phyloP scores from a whole-genome alignment of 768 basidiomycete genomes.

The Tricholoma bakamatsutake region DNA sequence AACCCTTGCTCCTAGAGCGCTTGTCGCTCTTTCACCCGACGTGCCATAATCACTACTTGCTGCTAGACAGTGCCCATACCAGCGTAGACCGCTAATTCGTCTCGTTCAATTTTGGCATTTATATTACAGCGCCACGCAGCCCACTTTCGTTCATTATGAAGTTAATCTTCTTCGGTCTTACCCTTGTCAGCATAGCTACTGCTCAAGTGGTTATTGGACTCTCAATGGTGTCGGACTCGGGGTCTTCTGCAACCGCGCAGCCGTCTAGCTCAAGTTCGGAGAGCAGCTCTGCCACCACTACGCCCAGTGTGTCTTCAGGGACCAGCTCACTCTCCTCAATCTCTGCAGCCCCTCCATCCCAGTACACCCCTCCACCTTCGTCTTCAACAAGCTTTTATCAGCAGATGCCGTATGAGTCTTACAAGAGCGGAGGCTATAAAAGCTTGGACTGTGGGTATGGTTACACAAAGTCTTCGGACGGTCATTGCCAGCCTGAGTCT shows the following conservation, averaged over 20 bases:
- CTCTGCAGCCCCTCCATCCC: conserved; percentile 22
- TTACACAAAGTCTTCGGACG: conserved; percentile 49
- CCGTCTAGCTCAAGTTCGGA: conserved; percentile 9
- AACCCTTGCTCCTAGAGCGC: conserved; percentile 28
- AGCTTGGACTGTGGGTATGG: conserved; percentile 69
- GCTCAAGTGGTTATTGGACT: conserved; percentile 52
- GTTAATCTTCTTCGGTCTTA: conserved; percentile 53
- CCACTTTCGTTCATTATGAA: conserved; percentile 57
- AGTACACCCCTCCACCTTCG: conserved; percentile 27
- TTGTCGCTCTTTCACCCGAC: conserved; percentile 36
- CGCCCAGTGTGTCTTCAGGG: conserved; percentile 7
- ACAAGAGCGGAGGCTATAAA: conserved; percentile 58
- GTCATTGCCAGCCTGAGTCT: conserved; percentile 45
- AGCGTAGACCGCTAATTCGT: conserved; percentile 68
- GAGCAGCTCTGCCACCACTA: conserved; percentile 15
- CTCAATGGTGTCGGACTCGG: conserved; percentile 31
- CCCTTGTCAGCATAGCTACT: conserved; percentile 49
- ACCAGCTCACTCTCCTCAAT: conserved; percentile 19
- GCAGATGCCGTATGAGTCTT: conserved; percentile 54
- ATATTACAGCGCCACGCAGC: conserved; percentile 32
- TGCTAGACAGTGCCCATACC: conserved; percentile 62
- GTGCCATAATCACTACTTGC: conserved; percentile 38
- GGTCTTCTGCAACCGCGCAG: conserved; percentile 11
- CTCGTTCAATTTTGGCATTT: conserved; percentile 30
- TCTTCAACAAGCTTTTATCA: conserved; percentile 35